Percentiles rank a stretch among this genome's conserved stretches.
Evolutionary conservation across 441 rosid species (phyloP).

Genomic region (Adansonia rubrostipa): DNA sequence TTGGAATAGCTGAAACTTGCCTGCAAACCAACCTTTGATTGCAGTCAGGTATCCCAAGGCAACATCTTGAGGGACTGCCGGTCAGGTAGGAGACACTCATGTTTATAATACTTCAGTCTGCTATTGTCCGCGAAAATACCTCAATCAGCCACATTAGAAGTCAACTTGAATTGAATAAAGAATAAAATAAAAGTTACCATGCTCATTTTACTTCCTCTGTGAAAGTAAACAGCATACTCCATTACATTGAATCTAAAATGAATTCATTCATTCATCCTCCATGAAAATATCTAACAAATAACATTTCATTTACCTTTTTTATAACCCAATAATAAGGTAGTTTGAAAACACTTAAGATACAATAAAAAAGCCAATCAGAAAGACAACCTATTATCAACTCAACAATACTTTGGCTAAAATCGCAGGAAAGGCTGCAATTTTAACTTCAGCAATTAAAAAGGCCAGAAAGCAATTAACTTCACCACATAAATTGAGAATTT

Average conservation of each 20-base stretch:
- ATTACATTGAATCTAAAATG: not conserved
- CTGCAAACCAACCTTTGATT: slow-evolving; percentile 33
- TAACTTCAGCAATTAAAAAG: not conserved
- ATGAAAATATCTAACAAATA: not conserved
- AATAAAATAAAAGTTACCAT: not conserved
- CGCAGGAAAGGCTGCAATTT: not conserved
- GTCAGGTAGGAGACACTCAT: slow-evolving; percentile 76
- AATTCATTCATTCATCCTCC: slow-evolving; percentile 13
- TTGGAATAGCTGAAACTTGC: slow-evolving; percentile 41
- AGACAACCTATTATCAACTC: slow-evolving; percentile 9
- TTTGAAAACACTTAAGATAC: not conserved
- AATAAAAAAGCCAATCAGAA: slow-evolving; percentile 7
- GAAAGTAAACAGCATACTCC: not conserved
- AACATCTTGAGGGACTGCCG: slow-evolving; percentile 59
- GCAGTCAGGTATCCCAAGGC: slow-evolving; percentile 36
- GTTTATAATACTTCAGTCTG: slow-evolving; percentile 25
- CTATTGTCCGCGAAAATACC: slow-evolving; percentile 15
- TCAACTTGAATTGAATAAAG: slow-evolving; percentile 1
- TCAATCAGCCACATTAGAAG: not conserved
- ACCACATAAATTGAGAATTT: not conserved
- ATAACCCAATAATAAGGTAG: not conserved
- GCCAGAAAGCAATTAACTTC: not conserved
- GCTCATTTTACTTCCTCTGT: not conserved
- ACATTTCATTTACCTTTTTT: not conserved
- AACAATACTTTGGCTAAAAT: not conserved